Evolutionary conservation across 2,329 filamentous ascomycete genomes (phyloP).

Genomic region (Pseudonectria foliicola): DNA sequence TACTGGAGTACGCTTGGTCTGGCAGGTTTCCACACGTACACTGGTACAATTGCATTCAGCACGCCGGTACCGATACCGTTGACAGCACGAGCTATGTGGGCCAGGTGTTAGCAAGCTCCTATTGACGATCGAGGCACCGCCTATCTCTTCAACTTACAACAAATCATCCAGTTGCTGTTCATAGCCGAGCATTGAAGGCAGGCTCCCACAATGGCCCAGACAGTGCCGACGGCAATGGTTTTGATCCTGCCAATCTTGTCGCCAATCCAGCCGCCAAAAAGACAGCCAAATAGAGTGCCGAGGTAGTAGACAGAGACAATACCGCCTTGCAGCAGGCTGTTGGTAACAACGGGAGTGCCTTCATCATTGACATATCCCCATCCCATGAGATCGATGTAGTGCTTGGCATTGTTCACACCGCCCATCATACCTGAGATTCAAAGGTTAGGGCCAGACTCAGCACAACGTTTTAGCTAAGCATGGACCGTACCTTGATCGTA

Average conservation of each 20-base stretch:
- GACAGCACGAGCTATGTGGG: slow-evolving; percentile 18
- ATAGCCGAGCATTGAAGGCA: slow-evolving; percentile 9
- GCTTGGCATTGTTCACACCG: slow-evolving; percentile 11
- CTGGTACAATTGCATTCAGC: slow-evolving; percentile 61
- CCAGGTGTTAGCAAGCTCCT: no score
- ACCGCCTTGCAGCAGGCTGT: slow-evolving; percentile 15
- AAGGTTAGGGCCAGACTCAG: no score
- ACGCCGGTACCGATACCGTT: slow-evolving; percentile 55
- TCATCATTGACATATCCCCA: slow-evolving; percentile 15
- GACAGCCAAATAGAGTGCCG: slow-evolving; percentile 16
- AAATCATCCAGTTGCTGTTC: slow-evolving; percentile 19
- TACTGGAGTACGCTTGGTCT: no score
- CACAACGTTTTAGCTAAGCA: no score
- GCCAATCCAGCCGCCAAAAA: slow-evolving; percentile 13
- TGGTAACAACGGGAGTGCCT: slow-evolving; percentile 11
- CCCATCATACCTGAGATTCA: slow-evolving; percentile 20
- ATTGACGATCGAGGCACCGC: no score
- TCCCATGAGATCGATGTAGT: slow-evolving; percentile 17
- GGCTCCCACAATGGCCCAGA: slow-evolving; percentile 12
- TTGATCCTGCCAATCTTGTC: slow-evolving; percentile 15
- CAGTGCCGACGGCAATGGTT: slow-evolving; percentile 11
- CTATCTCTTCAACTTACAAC: slow-evolving; percentile 34
- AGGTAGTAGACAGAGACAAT: slow-evolving; percentile 19
- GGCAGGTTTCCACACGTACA: slow-evolving; percentile 20
- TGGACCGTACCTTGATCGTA: slow-evolving; percentile 5